Conservation (phyloP, 805 yeast genomes). For the Candida tammaniensis region DNA sequence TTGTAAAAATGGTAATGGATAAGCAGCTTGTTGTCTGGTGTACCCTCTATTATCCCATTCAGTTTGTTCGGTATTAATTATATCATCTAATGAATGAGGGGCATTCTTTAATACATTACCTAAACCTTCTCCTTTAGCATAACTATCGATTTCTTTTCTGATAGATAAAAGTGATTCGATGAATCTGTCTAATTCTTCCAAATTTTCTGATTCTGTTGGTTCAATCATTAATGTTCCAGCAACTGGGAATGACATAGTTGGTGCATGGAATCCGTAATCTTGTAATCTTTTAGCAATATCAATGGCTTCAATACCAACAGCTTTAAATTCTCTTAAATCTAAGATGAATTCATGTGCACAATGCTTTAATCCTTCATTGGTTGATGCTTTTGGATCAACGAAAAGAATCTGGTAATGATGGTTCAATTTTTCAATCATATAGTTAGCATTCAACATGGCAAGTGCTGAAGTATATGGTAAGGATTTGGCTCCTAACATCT, state of each 20-base stretch:
- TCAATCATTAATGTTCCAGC: constrained; percentile 97
- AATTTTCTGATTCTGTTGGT: constrained; percentile 93
- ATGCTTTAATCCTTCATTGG: constrained; percentile 52
- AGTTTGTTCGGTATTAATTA: constrained; percentile 52
- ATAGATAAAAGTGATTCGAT: constrained; percentile 83
- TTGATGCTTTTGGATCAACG: constrained; percentile 43
- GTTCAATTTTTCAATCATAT: constrained; percentile 79
- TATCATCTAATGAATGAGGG: constrained; percentile 85
- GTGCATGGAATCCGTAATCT: constrained; percentile 98
- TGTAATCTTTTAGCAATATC: constrained; percentile 96
- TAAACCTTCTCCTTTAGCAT: constrained; percentile 60
- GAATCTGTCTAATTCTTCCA: constrained; percentile 86
- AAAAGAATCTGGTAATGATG: constrained; percentile 75
- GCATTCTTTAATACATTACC: constrained; percentile 81
- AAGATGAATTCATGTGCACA: constrained; percentile 97
- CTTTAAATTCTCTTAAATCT: constrained; percentile 83
- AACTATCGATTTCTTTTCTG: constrained; percentile 74
- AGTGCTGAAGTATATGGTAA: constrained; percentile 83
- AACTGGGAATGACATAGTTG: constrained; percentile 98
- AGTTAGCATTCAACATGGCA: constrained; percentile 94
- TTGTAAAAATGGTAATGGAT: constrained; percentile 75
- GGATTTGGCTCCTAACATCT: constrained; percentile 84
- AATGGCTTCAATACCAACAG: constrained; percentile 83
- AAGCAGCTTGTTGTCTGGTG: constrained; percentile 90
- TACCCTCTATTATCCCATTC: constrained; percentile 89